Base-by-base conservation (phyloP, 1,139 yeast species). In the Meyerozyma smithsonii region DNA sequence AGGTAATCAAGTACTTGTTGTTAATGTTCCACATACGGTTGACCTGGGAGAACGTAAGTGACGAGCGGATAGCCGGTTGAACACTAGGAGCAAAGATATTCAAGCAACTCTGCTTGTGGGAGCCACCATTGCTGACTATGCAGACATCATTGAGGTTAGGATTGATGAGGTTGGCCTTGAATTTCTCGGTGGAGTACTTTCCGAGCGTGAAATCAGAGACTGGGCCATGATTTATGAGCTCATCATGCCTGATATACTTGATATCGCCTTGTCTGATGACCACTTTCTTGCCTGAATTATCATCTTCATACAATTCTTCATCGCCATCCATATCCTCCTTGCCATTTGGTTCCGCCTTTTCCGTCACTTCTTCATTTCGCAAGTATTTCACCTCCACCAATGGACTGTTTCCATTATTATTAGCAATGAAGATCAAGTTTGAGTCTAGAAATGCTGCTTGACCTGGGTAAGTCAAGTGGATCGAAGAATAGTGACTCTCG, bases 31-130 rank as follows among this genome's bases (percentile, higher is more conserved):
- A 84, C 57, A 88, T 75, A 49, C 86, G 77, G 43, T 84, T 81
- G 26, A 86, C 79, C 48, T 86, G 82, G 2, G 84, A 79, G 44
- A 90, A 89, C 38, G 81, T 80, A 35, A 90, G 66, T 0, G 94
- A 80, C 5, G 87, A 77, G 39, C 79, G 77, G 30, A 88, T 79
- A 0, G 55, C 55, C 1, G 90, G 90, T 47, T 80, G 81, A 7
- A 84, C 69, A 8, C 81, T 70, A 7, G 87, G 87, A 10, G 77
- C 71, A 36, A 83, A 66, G 7, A 84, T 69, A 28, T 84, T 78
- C 28, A 90, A 51, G 34, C 75, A 71, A 7, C 84, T 75, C 14
- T 75, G 70, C 1, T 57, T 51, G 15, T 76, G 81, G 12, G 79
- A 69, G 0, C 96, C 97, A 0, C 85, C 74, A 5, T 88, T 76